Evolutionary conservation across 2,329 filamentous ascomycete species (phyloP).

Genomic region (Tolypocladium album): DNA sequence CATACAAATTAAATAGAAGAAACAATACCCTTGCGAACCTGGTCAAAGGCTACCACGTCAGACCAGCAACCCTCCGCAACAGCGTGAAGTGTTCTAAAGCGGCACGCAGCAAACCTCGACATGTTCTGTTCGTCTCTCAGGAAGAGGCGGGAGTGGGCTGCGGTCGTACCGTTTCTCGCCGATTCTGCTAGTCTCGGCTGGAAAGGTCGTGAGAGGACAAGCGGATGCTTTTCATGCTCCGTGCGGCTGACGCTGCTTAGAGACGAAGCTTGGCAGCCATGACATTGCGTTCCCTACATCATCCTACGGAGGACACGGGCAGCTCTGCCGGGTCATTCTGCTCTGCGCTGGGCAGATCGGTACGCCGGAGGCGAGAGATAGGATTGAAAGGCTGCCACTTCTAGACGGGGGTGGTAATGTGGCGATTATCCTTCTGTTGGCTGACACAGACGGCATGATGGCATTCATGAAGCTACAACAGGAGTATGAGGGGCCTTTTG

Average conservation of each 20-base stretch:
- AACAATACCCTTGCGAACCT: background rate
- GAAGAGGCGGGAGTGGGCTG: slow-evolving; percentile 23
- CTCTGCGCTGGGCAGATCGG: slow-evolving; percentile 26
- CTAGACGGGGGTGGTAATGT: slow-evolving; percentile 27
- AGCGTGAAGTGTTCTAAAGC: background rate
- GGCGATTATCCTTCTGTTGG: slow-evolving; percentile 34
- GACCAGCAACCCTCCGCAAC: background rate
- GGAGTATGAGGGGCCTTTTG: slow-evolving; percentile 19
- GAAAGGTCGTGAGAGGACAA: slow-evolving; percentile 10
- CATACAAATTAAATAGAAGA: background rate
- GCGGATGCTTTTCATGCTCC: slow-evolving; percentile 1
- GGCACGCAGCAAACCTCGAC: background rate
- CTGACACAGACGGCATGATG: slow-evolving; percentile 17
- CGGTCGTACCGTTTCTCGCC: slow-evolving; percentile 15
- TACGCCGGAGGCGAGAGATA: slow-evolving; percentile 14
- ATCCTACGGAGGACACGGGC: background rate
- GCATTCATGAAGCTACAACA: slow-evolving; percentile 32
- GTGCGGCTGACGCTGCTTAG: slow-evolving; percentile 17
- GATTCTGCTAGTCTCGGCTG: slow-evolving; percentile 8
- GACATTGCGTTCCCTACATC: slow-evolving; percentile 32
- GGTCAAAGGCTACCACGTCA: background rate
- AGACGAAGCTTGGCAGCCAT: slow-evolving; percentile 28
- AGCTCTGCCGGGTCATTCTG: slow-evolving; percentile 26
- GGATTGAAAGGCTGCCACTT: slow-evolving; percentile 28
- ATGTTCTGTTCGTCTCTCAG: slow-evolving; percentile 30